Percentiles rank a stretch among this genome's conserved stretches.
These are phyloP conservation scores for Colletotrichum sojae DNA, from an alignment of 2,329 filamentous ascomycete species.

Conservation along the genomic window DNA sequence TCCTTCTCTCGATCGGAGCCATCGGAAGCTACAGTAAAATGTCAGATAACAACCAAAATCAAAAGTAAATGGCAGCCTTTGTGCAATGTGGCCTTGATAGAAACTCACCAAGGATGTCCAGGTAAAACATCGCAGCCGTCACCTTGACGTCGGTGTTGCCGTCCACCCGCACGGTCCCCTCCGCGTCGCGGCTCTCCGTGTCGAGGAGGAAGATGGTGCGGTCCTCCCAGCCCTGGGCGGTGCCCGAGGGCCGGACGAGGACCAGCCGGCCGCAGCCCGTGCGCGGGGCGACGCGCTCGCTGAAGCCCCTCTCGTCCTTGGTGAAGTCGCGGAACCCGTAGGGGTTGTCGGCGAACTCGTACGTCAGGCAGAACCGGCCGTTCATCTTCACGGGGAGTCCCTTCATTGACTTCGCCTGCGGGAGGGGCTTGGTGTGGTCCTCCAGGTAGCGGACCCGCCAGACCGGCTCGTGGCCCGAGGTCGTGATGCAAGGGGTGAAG, in stretches of 20 bases:
- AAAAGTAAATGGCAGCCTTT: neutral
- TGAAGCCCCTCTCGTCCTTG: constrained; percentile 6
- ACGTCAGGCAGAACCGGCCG: constrained; percentile 13
- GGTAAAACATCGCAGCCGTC: neutral
- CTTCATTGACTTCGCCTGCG: neutral
- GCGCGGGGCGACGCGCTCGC: neutral
- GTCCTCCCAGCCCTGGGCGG: neutral
- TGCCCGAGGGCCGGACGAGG: neutral
- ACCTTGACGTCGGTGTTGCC: neutral
- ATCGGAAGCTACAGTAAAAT: too few relatives aligned
- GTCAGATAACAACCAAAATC: neutral
- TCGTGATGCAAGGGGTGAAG: constrained; percentile 30
- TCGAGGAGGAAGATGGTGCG: constrained; percentile 4
- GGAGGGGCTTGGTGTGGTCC: neutral
- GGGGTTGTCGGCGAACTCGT: constrained; percentile 13
- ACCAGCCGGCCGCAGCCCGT: neutral
- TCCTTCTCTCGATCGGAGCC: too few relatives aligned
- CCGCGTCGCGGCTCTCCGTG: neutral
- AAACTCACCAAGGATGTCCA: constrained; percentile 25
- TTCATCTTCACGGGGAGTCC: neutral
- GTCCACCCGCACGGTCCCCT: neutral
- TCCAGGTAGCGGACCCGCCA: constrained; percentile 13
- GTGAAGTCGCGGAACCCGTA: constrained; percentile 1
- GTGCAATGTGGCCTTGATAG: too few relatives aligned
- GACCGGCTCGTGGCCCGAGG: constrained; percentile 10